Evolutionary conservation across 768 basidiomycete genomes (phyloP).

Genomic region (Lactarius indigo): DNA sequence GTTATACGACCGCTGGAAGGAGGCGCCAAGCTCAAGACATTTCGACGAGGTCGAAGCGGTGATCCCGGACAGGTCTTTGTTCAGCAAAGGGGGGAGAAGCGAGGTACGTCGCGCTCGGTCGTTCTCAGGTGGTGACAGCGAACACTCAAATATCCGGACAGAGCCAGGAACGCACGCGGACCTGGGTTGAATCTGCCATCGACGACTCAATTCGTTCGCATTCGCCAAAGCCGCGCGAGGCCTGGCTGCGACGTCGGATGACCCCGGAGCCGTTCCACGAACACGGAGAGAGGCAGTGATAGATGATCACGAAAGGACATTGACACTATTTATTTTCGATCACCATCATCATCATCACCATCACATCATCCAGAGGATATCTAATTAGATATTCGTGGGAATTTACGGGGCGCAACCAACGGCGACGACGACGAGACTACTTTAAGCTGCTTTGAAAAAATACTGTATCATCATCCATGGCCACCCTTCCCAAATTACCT

Average conservation of each 20-base stretch:
- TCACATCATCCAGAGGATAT: not conserved
- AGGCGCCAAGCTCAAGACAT: not conserved
- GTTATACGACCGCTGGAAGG: conserved; percentile 11
- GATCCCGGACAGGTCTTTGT: conserved; percentile 2
- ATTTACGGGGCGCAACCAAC: not conserved
- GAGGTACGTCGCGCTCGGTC: conserved; percentile 3
- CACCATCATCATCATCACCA: not conserved
- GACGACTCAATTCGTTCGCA: conserved; percentile 23
- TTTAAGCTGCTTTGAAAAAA: not conserved
- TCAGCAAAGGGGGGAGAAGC: not conserved
- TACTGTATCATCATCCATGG: not conserved
- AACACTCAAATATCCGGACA: not conserved
- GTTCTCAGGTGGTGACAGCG: not conserved
- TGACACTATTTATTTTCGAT: not conserved
- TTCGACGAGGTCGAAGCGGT: conserved; percentile 4
- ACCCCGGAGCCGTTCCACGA: conserved; percentile 29
- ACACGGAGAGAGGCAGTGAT: conserved; percentile 18
- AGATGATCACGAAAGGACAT: not conserved
- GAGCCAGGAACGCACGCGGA: conserved; percentile 25
- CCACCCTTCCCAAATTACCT: conserved; percentile 27
- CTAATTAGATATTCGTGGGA: not conserved
- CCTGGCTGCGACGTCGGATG: conserved; percentile 23
- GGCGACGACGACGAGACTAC: not conserved
- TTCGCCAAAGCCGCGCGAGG: conserved; percentile 7
- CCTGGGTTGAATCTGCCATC: conserved; percentile 21